Percentiles rank a stretch among this genome's conserved stretches.
Evolutionary conservation across 2,329 filamentous ascomycete genomes (phyloP).

Genomic region (Trichoderma atrobrunneum): DNA sequence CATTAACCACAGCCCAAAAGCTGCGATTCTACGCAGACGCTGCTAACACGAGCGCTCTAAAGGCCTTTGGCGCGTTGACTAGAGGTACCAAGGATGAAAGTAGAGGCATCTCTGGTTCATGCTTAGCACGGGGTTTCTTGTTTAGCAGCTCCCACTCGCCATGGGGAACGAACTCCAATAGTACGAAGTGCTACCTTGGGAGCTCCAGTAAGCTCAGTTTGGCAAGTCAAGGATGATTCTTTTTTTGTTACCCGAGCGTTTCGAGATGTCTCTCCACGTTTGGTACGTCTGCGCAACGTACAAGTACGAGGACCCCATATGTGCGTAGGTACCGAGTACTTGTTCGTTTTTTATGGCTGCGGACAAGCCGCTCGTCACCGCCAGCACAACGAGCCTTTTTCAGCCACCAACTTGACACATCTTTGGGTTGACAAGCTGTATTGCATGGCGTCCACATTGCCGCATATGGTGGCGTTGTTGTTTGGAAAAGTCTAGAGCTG

Average conservation of each 20-base stretch:
- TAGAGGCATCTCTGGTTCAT: not conserved
- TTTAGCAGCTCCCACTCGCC: not conserved
- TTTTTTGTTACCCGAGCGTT: not conserved
- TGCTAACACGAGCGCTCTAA: not conserved
- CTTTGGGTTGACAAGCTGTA: not conserved
- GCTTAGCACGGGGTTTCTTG: not conserved
- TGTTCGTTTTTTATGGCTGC: not conserved
- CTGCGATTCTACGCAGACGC: not conserved
- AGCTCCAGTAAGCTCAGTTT: not conserved
- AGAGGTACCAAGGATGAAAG: not conserved
- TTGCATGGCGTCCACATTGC: not conserved
- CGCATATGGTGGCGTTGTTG: not conserved
- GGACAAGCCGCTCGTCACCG: not conserved
- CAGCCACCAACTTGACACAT: not conserved
- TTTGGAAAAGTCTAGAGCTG: not conserved
- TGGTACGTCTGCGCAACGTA: not conserved
- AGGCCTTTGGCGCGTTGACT: not conserved
- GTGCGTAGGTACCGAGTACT: not conserved
- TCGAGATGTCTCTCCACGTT: constrained; percentile 6
- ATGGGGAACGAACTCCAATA: not conserved
- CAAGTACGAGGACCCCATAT: not conserved
- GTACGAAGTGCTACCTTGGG: not conserved
- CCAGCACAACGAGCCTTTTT: not conserved
- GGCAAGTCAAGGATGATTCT: not conserved
- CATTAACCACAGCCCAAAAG: not conserved